Base-by-base conservation (phyloP, 805 yeast genomes). In the Cyberlindnera mrakii region DNA sequence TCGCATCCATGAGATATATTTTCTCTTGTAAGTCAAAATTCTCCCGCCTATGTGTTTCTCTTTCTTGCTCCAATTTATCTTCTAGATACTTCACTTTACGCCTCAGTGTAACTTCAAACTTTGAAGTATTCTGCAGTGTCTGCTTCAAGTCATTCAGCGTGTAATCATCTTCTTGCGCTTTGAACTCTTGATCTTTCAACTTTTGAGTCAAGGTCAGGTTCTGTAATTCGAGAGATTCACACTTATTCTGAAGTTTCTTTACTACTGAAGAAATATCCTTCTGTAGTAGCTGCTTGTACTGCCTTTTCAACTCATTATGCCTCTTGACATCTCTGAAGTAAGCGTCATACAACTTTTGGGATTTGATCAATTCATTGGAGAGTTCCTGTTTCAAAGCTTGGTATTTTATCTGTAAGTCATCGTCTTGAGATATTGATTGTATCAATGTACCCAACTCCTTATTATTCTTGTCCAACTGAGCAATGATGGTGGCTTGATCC, bases 281-380 rank as follows among this genome's bases (percentile, higher is more conserved):
- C 25, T 37, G 11, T 30, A 16, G 2, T 15, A 34, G 13, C 15
- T 11, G 29, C 32, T 48, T 44, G 20, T 41, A 39, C 32, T 44
- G 42, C 25, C 23, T 17, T 35, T 46, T 53, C 40, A 52, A 39
- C 3, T 51, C 57, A 36, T 57, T 63, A 46, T 66, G 62, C 45
- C 59, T 65, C 15, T 50, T 46, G 30, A 57, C 59, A 27, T 64
- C 58, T 25, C 53, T 50, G 40, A 57, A 62, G 38, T 59, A 65
- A 11, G 66, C 61, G 42, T 67, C 70, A 42, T 59, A 65, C 5
- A 65, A 40, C 42, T 53, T 52, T 41, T 64, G 62, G 5, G 63
- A 55, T 35, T 63, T 63, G 42, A 55, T 57, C 44, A 66, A 49
- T 45, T 65, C 70, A 10, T 48, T 40, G 6, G 61, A 55, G 32